Percentiles rank a stretch among this genome's conserved stretches.
Conservation (phyloP, 2,329 filamentous ascomycete species). For the Chaetomiaceae sp. region DNA sequence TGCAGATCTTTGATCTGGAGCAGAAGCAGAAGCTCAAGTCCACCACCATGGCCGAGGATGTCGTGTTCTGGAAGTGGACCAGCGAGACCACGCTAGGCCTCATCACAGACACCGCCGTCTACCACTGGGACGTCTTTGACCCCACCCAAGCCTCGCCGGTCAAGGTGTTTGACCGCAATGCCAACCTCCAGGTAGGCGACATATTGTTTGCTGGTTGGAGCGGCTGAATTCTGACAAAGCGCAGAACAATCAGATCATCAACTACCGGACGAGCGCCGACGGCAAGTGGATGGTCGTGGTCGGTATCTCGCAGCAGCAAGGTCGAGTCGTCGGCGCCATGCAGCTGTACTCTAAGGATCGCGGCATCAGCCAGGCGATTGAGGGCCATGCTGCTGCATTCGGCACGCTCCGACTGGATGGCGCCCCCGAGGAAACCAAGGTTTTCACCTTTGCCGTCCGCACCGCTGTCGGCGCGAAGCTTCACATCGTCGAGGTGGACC, state of each 20-base stretch:
- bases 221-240: slow-evolving; percentile 15
- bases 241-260: slow-evolving; percentile 97
- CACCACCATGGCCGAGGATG: slow-evolving; percentile 92
- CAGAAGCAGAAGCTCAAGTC: slow-evolving; percentile 96
- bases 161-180: slow-evolving; percentile 92
- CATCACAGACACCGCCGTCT: slow-evolving; percentile 86
- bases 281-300: slow-evolving; percentile 99
- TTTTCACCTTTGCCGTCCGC: slow-evolving; percentile 95
- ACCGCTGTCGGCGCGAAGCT: slow-evolving; percentile 87
- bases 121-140: slow-evolving; percentile 97
- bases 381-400: slow-evolving; percentile 94
- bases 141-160: slow-evolving; percentile 70
- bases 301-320: slow-evolving; percentile 89
- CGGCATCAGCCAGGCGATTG: slow-evolving; percentile 95
- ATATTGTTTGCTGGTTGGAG: not conserved
- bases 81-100: slow-evolving; percentile 83
- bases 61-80: slow-evolving; percentile 99
- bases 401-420: slow-evolving; percentile 85
- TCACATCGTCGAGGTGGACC: slow-evolving; percentile 96
- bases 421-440: slow-evolving; percentile 83
- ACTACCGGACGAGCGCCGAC: slow-evolving; percentile 93
- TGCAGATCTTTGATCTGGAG: slow-evolving; percentile 95
- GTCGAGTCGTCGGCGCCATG: slow-evolving; percentile 91
- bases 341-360: slow-evolving; percentile 95
- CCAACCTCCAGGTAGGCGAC: slow-evolving; percentile 72